Percentiles rank a stretch among this genome's conserved stretches.
phyloP scores from a whole-genome alignment of 805 yeast genomes.

The Yamadazyma paraphyllophila region DNA sequence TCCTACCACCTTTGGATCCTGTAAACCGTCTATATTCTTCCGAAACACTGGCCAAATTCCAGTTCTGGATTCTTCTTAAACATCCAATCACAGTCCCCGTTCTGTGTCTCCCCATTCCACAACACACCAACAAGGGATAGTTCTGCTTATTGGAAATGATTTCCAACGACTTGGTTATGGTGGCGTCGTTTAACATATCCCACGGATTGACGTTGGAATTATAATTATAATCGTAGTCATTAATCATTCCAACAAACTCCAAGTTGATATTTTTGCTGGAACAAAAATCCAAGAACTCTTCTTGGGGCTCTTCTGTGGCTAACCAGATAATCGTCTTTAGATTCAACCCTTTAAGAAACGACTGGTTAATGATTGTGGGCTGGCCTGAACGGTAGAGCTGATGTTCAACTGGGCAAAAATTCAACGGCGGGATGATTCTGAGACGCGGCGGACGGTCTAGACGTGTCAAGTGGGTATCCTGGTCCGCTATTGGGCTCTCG shows the following conservation, averaged over 20 bases:
- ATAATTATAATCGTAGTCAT: constrained; percentile 47
- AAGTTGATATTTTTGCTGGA: constrained; percentile 68
- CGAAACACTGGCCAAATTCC: constrained; percentile 89
- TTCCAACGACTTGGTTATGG: constrained; percentile 76
- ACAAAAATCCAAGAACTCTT: constrained; percentile 78
- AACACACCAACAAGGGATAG: constrained; percentile 87
- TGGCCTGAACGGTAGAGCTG: constrained; percentile 88
- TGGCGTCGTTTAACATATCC: constrained; percentile 87
- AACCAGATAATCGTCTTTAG: constrained; percentile 87
- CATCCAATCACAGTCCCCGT: constrained; percentile 98
- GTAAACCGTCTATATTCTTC: constrained; percentile 95
- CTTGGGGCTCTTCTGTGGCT: constrained; percentile 94
- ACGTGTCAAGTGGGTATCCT: constrained; percentile 12
- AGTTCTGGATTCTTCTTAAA: constrained; percentile 86
- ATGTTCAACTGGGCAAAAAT: constrained; percentile 92
- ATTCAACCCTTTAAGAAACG: constrained; percentile 72
- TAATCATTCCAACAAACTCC: constrained; percentile 78
- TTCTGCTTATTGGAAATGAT: constrained; percentile 68
- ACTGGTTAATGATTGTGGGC: constrained; percentile 90
- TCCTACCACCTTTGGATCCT: constrained; percentile 89
- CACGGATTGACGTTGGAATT: constrained; percentile 76
- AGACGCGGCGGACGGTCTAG: constrained; percentile 53
- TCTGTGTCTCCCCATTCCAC: constrained; percentile 98
- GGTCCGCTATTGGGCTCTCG: background rate
- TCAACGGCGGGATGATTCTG: constrained; percentile 87